Evolutionary conservation across 352 stramenopile species (phyloP).

Genomic region (Phytophthora tubulina): DNA sequence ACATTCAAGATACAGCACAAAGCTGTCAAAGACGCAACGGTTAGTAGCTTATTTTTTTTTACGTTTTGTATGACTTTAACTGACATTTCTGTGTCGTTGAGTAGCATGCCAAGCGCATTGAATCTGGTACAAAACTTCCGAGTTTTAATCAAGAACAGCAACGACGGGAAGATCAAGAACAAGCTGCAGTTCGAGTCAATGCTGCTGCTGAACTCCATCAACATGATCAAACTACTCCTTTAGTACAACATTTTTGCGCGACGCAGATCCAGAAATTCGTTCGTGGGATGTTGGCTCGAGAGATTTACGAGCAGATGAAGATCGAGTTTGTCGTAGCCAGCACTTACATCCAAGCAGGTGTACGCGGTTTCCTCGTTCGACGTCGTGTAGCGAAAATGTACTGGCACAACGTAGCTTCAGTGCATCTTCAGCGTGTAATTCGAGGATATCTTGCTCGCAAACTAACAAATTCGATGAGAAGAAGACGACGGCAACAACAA

Average conservation of each 20-base stretch:
- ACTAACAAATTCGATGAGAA: conserved; percentile 37
- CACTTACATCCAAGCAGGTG: conserved; percentile 79
- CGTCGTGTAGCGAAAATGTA: conserved; percentile 74
- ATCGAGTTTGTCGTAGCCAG: conserved; percentile 79
- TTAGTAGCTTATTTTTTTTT: conserved; percentile 4
- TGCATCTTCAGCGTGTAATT: conserved; percentile 65
- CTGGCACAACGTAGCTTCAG: conserved; percentile 63
- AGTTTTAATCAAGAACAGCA: conserved; percentile 45
- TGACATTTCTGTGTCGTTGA: conserved; percentile 1
- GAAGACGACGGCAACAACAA: conserved; percentile 24
- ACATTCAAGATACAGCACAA: conserved; percentile 78
- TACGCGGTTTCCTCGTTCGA: conserved; percentile 74
- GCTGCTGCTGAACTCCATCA: conserved; percentile 20
- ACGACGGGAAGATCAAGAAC: conserved; percentile 38
- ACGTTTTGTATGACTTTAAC: neutral
- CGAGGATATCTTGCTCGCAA: conserved; percentile 66
- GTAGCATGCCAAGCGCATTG: conserved; percentile 38
- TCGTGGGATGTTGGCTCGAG: conserved; percentile 75
- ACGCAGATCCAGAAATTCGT: conserved; percentile 82
- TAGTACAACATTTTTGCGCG: conserved; percentile 77
- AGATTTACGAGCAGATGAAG: conserved; percentile 61
- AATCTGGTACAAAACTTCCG: conserved; percentile 16
- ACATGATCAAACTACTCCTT: conserved; percentile 32
- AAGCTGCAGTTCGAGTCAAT: conserved; percentile 8
- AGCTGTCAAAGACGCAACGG: conserved; percentile 47